A percentile compares a stretch with the other conserved stretches of the same genome.
Conservation (phyloP, 176 grass and related monocot species). For the Rhynchospora tenuis region DNA sequence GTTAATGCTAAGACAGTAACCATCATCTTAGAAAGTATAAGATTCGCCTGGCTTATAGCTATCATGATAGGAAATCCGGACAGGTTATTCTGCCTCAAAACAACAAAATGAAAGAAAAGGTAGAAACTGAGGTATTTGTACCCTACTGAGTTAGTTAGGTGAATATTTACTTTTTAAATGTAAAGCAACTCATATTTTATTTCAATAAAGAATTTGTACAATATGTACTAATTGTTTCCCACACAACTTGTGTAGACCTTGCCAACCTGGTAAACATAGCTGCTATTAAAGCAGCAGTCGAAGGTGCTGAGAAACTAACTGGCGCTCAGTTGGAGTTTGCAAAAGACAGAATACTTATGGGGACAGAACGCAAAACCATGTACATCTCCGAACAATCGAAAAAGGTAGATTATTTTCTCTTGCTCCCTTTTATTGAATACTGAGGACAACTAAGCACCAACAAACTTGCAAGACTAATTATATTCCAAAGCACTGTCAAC, state of each 20-base stretch:
- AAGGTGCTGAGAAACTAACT: slow-evolving; percentile 76
- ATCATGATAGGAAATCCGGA: neutral
- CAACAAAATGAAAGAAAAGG: neutral
- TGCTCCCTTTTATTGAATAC: neutral
- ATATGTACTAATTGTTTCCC: neutral
- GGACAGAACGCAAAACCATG: slow-evolving; percentile 95
- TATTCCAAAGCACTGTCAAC: neutral
- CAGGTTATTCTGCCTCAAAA: neutral
- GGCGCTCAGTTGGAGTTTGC: slow-evolving; percentile 81
- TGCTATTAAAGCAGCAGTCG: slow-evolving; percentile 92
- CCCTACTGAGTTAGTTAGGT: neutral
- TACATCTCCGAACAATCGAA: slow-evolving; percentile 90
- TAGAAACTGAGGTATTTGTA: neutral
- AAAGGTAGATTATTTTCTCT: slow-evolving; percentile 43
- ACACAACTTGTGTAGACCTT: slow-evolving; percentile 30
- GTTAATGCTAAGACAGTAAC: neutral
- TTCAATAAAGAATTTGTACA: neutral
- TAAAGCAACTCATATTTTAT: neutral
- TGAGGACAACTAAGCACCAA: neutral
- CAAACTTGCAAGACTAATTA: neutral
- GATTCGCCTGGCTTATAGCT: neutral
- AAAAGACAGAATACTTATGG: slow-evolving; percentile 98
- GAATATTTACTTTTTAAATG: neutral
- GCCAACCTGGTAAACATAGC: no score
- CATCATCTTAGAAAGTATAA: neutral